Conservation (phyloP, 805 yeast genomes). For the Jamesozyma lodderae region DNA sequence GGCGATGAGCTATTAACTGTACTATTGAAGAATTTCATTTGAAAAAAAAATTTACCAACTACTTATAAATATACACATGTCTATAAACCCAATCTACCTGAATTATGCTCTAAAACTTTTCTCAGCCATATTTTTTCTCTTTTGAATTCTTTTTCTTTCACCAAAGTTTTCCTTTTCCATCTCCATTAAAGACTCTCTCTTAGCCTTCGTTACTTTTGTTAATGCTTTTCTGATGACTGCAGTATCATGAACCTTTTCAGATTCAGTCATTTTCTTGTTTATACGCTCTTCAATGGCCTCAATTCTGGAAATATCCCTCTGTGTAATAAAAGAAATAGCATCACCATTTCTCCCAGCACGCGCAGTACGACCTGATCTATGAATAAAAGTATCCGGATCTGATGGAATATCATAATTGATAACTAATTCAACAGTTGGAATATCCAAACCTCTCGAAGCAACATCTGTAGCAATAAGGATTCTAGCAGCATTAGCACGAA, state of each 20-base stretch:
- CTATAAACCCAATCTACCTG: background rate
- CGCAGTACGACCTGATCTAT: constrained; percentile 97
- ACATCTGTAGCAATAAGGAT: constrained; percentile 93
- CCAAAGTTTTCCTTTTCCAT: constrained; percentile 91
- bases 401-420: constrained; percentile 90
- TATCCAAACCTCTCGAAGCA: constrained; percentile 95
- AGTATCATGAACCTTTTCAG: constrained; percentile 63
- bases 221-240: constrained; percentile 66
- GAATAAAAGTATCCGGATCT: constrained; percentile 93
- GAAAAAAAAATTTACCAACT: no score
- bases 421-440: constrained; percentile 85
- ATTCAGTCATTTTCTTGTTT: constrained; percentile 68
- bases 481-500: constrained; percentile 89
- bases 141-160: constrained; percentile 50
- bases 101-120: constrained; percentile 11
- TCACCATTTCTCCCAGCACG: constrained; percentile 92
- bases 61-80: no score
- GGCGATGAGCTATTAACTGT: no score
- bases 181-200: constrained; percentile 83
- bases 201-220: constrained; percentile 65
- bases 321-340: constrained; percentile 73
- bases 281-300: constrained; percentile 82
- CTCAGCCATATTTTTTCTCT: constrained; percentile 28
- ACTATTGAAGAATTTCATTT: no score
- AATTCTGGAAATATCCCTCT: constrained; percentile 73